Percentiles rank a stretch among this genome's conserved stretches.
Evolutionary conservation across 208 protist species (phyloP).

Genomic region (Phytomonas sp.): DNA sequence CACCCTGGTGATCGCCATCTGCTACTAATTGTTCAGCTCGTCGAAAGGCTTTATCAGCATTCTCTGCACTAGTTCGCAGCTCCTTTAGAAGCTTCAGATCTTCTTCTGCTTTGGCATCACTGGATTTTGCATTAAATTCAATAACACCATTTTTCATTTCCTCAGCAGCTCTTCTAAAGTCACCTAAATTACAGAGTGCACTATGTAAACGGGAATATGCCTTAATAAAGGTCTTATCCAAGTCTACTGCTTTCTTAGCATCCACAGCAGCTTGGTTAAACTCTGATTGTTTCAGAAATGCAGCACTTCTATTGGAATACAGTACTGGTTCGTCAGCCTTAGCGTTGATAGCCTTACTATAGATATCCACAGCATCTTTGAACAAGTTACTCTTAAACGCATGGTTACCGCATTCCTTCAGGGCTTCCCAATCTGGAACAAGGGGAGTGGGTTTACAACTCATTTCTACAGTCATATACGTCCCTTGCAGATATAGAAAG

Average conservation of each 20-base stretch:
- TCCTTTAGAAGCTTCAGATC: constrained; percentile 44
- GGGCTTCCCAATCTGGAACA: constrained; percentile 25
- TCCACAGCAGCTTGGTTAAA: constrained; percentile 49
- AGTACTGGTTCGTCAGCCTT: constrained; percentile 64
- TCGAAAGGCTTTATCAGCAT: constrained; percentile 28
- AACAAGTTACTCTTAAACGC: constrained; percentile 78
- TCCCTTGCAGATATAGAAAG: background rate
- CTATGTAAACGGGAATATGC: constrained; percentile 84
- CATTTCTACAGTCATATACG: background rate
- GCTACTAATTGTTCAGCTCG: constrained; percentile 29
- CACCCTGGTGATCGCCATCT: constrained; percentile 22
- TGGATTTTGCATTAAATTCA: constrained; percentile 1
- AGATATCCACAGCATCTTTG: constrained; percentile 70
- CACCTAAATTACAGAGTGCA: constrained; percentile 64
- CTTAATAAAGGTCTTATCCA: constrained; percentile 74
- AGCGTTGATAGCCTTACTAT: constrained; percentile 75
- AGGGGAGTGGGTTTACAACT: background rate
- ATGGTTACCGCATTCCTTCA: constrained; percentile 88
- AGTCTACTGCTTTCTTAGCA: constrained; percentile 56
- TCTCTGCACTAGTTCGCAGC: constrained; percentile 34
- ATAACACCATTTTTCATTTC: constrained; percentile 20
- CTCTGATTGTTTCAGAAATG: constrained; percentile 56
- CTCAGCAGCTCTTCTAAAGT: constrained; percentile 46
- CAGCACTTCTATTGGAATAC: constrained; percentile 90
- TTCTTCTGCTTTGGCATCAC: background rate